Conservation (phyloP, 2,329 filamentous ascomycete genomes). For the Calcarisporium arbuscula region DNA sequence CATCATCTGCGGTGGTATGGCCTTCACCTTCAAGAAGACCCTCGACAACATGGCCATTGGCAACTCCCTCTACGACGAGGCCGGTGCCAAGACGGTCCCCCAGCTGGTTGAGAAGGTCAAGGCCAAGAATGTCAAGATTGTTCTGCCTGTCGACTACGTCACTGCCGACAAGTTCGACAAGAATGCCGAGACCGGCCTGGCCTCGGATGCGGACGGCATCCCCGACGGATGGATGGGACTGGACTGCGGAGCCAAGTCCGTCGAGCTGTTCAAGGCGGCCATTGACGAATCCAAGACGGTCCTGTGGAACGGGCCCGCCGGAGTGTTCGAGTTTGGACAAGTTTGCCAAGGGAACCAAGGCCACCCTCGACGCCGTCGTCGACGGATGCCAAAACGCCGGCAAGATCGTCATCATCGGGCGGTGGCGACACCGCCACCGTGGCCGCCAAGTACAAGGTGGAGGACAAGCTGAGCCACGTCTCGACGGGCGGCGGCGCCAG, state of each 20-base stretch:
- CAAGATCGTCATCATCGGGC: constrained; percentile 96
- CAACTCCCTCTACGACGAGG: constrained; percentile 86
- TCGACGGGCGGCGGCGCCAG: constrained; percentile 94
- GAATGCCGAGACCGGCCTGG: constrained; percentile 73
- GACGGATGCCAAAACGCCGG: constrained; percentile 66
- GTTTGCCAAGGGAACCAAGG: constrained; percentile 89
- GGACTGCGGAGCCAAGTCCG: constrained; percentile 84
- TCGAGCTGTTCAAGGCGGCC: constrained; percentile 80
- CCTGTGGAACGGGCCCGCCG: constrained; percentile 96
- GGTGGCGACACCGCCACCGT: constrained; percentile 98
- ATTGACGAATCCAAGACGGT: constrained; percentile 91
- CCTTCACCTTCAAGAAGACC: constrained; percentile 99
- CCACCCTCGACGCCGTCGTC: constrained; percentile 83
- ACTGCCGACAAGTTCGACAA: constrained; percentile 92
- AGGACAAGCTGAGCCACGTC: constrained; percentile 97
- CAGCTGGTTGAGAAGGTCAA: constrained; percentile 91
- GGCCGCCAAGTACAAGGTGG: constrained; percentile 91
- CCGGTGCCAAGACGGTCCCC: constrained; percentile 83
- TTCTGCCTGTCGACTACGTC: constrained; percentile 90
- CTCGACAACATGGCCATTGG: constrained; percentile 86
- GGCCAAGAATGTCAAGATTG: constrained; percentile 91
- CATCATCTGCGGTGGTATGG: constrained; percentile 96
- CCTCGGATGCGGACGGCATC: constrained; percentile 82
- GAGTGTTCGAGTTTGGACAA: constrained; percentile 96
- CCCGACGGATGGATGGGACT: constrained; percentile 98